Evolutionary conservation across 371 early-diverging fungal genomes (phyloP), one percentile per base, ranked within the genome.

Genomic region (Mucor lusitanicus): DNA sequence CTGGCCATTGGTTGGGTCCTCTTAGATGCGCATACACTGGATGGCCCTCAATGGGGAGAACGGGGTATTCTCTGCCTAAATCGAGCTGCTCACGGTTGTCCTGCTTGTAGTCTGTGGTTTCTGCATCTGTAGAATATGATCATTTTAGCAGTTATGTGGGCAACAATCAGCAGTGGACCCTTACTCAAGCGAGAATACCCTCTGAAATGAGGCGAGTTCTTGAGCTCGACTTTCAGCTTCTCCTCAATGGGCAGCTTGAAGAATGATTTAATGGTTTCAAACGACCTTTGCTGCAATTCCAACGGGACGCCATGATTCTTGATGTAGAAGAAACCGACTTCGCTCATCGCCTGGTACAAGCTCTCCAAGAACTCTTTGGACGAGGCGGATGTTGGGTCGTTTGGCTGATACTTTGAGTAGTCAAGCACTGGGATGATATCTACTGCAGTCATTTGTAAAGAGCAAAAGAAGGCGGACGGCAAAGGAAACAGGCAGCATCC

Each of bases 261-360:
- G 65, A 85, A 88, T 0, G 67, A 68, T 15, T 72, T 76, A 25
- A 85, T 72, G 1, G 61, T 59, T 15, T 72, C 59, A 55, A 86
- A 78, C 5, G 87, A 79, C 0, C 61, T 64, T 6, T 76, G 48
- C 19, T 85, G 84, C 50, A 87, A 65, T 11, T 64, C 68, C 23
- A 67, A 50, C 0, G 83, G 57, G 25, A 90, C 71, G 19, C 77
- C 77, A 37, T 88, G 87, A 58, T 83, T 81, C 21, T 74, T 75
- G 65, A 90, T 74, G 67, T 89, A 88, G 44, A 90, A 89, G 53
- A 90, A 89, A 0, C 90, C 90, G 15, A 89, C 75, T 33, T 84
- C 70, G 21, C 82, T 78, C 59, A 88, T 78, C 2, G 87, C 83
- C 27, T 84, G 69, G 23, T 83, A 77, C 28, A 90, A 78, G 11